These are phyloP conservation scores for Ogataea nonfermentans DNA, from an alignment of 805 yeast species.

Conservation along the genomic window DNA sequence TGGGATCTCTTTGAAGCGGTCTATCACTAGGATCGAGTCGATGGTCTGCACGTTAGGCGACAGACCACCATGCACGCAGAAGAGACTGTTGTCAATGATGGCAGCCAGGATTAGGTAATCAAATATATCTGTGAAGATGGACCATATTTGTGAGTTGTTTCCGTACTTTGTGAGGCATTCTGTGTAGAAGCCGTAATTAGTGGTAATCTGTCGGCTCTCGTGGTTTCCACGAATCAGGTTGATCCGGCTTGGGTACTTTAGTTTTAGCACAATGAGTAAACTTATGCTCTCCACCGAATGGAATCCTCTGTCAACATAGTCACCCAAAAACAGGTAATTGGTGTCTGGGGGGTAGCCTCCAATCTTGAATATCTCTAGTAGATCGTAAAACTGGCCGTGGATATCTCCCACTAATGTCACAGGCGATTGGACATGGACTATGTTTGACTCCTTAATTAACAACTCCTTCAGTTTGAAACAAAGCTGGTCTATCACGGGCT, in stretches of 20 bases:
- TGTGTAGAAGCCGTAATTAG: conserved; percentile 94
- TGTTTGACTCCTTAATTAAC: conserved; percentile 77
- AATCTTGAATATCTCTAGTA: conserved; percentile 86
- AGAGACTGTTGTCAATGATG: conserved; percentile 83
- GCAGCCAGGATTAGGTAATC: conserved; percentile 88
- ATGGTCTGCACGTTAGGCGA: conserved; percentile 93
- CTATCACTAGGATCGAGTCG: conserved; percentile 88
- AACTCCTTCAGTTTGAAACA: conserved; percentile 83
- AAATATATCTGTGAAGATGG: conserved; percentile 84
- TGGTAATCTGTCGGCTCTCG: conserved; percentile 94
- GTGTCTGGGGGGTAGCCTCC: conserved; percentile 95
- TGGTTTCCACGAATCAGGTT: conserved; percentile 90
- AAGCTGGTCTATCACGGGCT: conserved; percentile 63
- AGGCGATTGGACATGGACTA: conserved; percentile 79
- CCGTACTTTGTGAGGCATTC: conserved; percentile 93
- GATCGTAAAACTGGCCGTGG: conserved; percentile 95
- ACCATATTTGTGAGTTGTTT: conserved; percentile 71
- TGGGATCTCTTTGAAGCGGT: conserved; percentile 91
- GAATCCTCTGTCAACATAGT: conserved; percentile 94
- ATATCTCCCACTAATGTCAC: conserved; percentile 97
- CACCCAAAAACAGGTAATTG: conserved; percentile 89
- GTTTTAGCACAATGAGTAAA: conserved; percentile 73
- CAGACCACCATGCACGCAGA: conserved; percentile 96
- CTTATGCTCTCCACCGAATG: conserved; percentile 92
- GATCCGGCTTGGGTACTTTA: conserved; percentile 84